Percentiles rank a stretch among this genome's conserved stretches.
Evolutionary conservation across 208 protist species (phyloP).

Genomic region (Kentomonas sorsogonicus): DNA sequence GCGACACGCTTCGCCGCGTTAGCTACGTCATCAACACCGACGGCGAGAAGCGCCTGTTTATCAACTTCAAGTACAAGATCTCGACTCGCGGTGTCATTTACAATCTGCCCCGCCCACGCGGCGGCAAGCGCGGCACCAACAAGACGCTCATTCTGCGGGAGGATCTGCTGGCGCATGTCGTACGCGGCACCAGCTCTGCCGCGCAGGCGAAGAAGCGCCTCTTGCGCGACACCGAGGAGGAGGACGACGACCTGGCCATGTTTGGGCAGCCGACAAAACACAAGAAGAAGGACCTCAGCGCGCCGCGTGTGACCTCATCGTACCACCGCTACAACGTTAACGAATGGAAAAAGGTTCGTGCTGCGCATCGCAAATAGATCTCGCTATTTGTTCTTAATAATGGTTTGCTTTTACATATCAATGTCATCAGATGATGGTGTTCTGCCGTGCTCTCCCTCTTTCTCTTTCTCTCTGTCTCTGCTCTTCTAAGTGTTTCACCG

Average conservation of each 20-base stretch:
- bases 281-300: conserved; percentile 56
- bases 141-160: conserved; percentile 81
- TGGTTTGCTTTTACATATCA: not conserved
- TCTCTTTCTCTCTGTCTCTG: too few species aligned
- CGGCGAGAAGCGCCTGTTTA: conserved; percentile 83
- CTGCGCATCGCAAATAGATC: conserved; percentile 49
- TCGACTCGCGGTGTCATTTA: conserved; percentile 85
- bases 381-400: not conserved
- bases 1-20: conserved; percentile 88
- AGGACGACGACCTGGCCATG: conserved; percentile 60
- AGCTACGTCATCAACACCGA: conserved; percentile 82
- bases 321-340: conserved; percentile 91
- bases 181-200: conserved; percentile 51
- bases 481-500: not conserved
- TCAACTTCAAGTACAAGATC: conserved; percentile 83
- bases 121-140: conserved; percentile 84
- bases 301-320: conserved; percentile 54
- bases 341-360: conserved; percentile 81
- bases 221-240: conserved; percentile 12
- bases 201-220: conserved; percentile 54
- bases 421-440: not conserved
- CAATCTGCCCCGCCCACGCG: conserved; percentile 82
- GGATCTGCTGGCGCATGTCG: conserved; percentile 85
- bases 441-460: not conserved
- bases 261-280: conserved; percentile 60